Conservation (phyloP, 139 green algal species). For the Micromonas commoda region DNA sequence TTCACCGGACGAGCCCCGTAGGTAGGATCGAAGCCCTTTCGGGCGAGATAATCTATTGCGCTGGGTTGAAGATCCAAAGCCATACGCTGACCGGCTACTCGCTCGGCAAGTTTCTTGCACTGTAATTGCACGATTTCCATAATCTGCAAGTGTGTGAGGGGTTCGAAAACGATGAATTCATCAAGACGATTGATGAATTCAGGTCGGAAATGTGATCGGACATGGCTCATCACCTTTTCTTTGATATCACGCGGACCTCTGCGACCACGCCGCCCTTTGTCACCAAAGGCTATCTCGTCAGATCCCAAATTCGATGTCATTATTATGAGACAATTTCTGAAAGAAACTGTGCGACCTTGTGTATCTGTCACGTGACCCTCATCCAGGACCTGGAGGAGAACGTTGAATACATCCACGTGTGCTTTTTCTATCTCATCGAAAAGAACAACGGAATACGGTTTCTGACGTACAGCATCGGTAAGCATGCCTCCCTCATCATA, state of each 20-base stretch:
- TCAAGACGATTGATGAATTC: constrained; percentile 98
- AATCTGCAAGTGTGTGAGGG: constrained; percentile 72
- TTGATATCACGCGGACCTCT: constrained; percentile 1
- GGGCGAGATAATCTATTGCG: constrained; percentile 73
- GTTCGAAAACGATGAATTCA: constrained; percentile 94
- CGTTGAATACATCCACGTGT: constrained; percentile 79
- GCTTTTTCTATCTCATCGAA: constrained; percentile 76
- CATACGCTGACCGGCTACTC: constrained; percentile 83
- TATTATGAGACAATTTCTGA: constrained; percentile 95
- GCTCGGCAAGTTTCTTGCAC: constrained; percentile 52
- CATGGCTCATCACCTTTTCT: constrained; percentile 47
- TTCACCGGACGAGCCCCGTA: constrained; percentile 95
- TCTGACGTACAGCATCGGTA: constrained; percentile 69
- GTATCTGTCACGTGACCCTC: constrained; percentile 71
- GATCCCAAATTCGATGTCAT: constrained; percentile 90
- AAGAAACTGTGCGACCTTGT: constrained; percentile 72
- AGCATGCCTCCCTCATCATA: constrained; percentile 70
- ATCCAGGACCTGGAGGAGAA: constrained; percentile 75
- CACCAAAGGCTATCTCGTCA: constrained; percentile 47
- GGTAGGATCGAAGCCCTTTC: constrained; percentile 81
- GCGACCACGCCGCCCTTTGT: neutral
- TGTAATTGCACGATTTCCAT: constrained; percentile 66
- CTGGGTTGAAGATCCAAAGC: constrained; percentile 48
- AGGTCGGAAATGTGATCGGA: constrained; percentile 80
- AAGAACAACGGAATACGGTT: constrained; percentile 51